Evolutionary conservation across 192 early-diverging fungal species (phyloP), one percentile per base, ranked within the genome.

Genomic region (Entrophospora sp.): DNA sequence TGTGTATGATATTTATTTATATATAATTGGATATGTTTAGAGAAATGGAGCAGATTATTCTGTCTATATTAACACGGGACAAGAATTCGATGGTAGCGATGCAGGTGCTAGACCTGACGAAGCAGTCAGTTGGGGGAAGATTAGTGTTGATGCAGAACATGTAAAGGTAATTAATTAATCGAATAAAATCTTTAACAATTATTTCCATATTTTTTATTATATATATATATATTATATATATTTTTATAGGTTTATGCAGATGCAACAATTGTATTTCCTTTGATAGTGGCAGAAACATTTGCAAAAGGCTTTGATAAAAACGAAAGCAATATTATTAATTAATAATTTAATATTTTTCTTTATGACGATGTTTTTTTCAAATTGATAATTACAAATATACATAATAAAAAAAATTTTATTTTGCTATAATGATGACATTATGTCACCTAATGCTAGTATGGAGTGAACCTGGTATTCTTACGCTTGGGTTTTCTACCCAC

Each of bases 81-180:
- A 96, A 72, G 95, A 99, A 72, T 97, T 94, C 82, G 97, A 99
- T 73, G 97, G 96, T 36, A 91, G 89, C 73, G 96, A 99, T 75
- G 90, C 95, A 24, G 96, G 96, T 9, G 96, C 96, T 8, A 82
- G 92, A 37, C 96, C 96, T 5, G 96, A 99, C 68, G 96, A 99
- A 72, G 96, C 96, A 3, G 88, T 99, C 34, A 93, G 91, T 16
- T 99, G 96, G 96, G 96, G 96, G 43, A 99, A 99, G 79, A 97
- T 99, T 67, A 75, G 81, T 36, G 67, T 83, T 59, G 74, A 81
- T 59, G 93, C 87, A 8, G 82, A 93, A 71, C 83, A 89, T 20
- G 89, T 96, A 66, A 99, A 99, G 72, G 88, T 64, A 10, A 12
- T n/a, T 18, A 5, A 9, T 5, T 5, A n/a, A 60, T 61, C 9